Conservation (phyloP, 1,284 basidiomycete species). For the Coniferiporia weirii region DNA sequence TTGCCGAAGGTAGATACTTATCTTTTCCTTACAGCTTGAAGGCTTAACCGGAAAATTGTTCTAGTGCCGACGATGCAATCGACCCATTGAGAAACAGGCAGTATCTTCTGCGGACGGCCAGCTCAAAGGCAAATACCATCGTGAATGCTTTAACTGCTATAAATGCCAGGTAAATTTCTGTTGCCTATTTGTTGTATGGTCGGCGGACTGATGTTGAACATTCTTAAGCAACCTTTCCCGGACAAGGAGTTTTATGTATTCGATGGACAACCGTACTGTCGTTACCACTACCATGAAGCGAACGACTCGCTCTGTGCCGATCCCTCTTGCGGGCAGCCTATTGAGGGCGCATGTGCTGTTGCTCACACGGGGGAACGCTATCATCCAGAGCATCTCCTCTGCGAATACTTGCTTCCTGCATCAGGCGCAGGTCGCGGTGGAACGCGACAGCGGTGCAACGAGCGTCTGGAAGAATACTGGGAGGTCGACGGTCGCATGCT, state of each 20-base stretch:
- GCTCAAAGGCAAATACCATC: conserved; percentile 88
- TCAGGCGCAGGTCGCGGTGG: neutral
- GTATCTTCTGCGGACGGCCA: conserved; percentile 89
- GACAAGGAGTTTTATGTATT: conserved; percentile 86
- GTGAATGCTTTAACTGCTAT: conserved; percentile 82
- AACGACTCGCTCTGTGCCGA: conserved; percentile 83
- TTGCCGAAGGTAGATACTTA: conserved; percentile 66
- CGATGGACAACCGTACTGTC: conserved; percentile 82
- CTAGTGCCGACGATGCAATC: conserved; percentile 78
- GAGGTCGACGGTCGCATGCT: conserved; percentile 78
- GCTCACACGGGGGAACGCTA: conserved; percentile 72
- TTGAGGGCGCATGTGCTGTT: conserved; percentile 86
- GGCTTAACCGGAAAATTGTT: conserved; percentile 14
- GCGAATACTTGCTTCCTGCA: conserved; percentile 38
- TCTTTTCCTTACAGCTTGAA: conserved; percentile 6
- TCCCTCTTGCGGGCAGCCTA: conserved; percentile 73
- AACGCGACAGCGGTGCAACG: conserved; percentile 37
- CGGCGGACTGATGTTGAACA: neutral
- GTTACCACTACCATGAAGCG: conserved; percentile 85
- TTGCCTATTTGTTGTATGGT: neutral
- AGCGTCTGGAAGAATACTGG: conserved; percentile 74
- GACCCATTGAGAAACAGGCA: conserved; percentile 83
- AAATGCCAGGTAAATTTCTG: conserved; percentile 60
- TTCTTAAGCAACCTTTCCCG: conserved; percentile 72
- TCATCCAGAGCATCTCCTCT: conserved; percentile 80